These are phyloP conservation scores for Flaveria ramosissima DNA, from an alignment of 129 eudicot genomes.

Conservation along the genomic window DNA sequence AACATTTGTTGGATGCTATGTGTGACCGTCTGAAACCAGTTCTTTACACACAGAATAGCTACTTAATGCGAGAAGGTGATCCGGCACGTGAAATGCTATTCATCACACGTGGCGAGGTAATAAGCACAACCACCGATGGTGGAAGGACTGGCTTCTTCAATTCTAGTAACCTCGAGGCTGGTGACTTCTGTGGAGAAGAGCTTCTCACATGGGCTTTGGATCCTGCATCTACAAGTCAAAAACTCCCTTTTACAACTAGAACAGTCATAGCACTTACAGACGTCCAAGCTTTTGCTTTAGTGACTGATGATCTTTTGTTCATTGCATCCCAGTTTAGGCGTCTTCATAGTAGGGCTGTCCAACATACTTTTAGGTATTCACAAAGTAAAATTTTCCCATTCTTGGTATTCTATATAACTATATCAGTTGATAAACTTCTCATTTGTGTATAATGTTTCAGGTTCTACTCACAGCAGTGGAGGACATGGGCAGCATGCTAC, in stretches of 20 bases:
- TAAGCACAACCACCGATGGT: constrained; percentile 51
- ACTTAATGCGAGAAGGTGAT: constrained; percentile 66
- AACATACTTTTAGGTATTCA: constrained; percentile 59
- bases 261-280: constrained; percentile 53
- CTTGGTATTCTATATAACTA: background rate
- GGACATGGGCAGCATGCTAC: constrained; percentile 70
- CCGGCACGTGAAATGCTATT: constrained; percentile 78
- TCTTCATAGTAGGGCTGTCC: constrained; percentile 54
- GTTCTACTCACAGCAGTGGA: constrained; percentile 70
- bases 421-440: background rate
- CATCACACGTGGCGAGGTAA: constrained; percentile 55
- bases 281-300: constrained; percentile 69
- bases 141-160: constrained; percentile 65
- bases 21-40: constrained; percentile 66
- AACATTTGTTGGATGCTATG: constrained; percentile 62
- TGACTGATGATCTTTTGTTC: constrained; percentile 52
- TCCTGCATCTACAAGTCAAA: constrained; percentile 28
- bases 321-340: constrained; percentile 63
- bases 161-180: constrained; percentile 43
- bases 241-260: constrained; percentile 59
- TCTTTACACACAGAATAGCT: constrained; percentile 51
- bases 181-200: constrained; percentile 87
- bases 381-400: background rate
- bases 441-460: constrained; percentile 30
- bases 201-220: constrained; percentile 76